phyloP scores from a whole-genome alignment of 176 grass and related monocot species.

The Thalia dealbata region DNA sequence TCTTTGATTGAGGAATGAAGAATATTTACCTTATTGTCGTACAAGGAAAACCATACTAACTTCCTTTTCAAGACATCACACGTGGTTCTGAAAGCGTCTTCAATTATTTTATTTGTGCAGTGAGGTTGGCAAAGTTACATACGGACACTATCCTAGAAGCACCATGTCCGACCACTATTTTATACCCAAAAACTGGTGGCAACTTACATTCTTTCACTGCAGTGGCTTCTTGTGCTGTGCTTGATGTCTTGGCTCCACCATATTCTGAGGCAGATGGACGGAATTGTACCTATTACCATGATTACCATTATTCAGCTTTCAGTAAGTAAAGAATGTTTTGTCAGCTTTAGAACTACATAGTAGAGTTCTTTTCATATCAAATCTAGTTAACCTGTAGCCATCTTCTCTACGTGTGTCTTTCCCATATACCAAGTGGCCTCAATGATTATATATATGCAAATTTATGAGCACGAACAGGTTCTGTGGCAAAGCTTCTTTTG shows the following conservation, averaged over 20 bases:
- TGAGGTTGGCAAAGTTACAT: conserved; percentile 54
- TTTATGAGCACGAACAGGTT: background rate
- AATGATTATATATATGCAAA: background rate
- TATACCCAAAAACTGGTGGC: conserved; percentile 61
- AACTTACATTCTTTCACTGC: conserved; percentile 73
- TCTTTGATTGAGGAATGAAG: too few species aligned
- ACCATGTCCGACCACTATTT: conserved; percentile 44
- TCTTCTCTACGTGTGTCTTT: background rate
- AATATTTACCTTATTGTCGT: too few species aligned
- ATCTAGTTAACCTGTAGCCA: background rate
- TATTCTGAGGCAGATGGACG: conserved; percentile 45
- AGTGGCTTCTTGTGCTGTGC: conserved; percentile 63
- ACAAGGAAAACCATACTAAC: too few species aligned
- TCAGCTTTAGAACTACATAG: background rate
- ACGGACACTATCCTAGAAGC: conserved; percentile 44
- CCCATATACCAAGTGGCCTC: too few species aligned
- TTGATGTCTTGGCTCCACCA: conserved; percentile 62
- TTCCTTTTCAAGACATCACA: background rate
- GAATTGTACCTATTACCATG: conserved; percentile 54
- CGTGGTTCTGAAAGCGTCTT: background rate
- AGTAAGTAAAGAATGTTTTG: conserved; percentile 35
- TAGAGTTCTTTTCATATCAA: background rate
- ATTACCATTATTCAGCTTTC: conserved; percentile 55
- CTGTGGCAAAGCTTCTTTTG: background rate
- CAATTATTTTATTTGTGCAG: conserved; percentile 21